Conservation (phyloP, 2,329 filamentous ascomycete genomes). For the Atkinsonella hypoxylon region DNA sequence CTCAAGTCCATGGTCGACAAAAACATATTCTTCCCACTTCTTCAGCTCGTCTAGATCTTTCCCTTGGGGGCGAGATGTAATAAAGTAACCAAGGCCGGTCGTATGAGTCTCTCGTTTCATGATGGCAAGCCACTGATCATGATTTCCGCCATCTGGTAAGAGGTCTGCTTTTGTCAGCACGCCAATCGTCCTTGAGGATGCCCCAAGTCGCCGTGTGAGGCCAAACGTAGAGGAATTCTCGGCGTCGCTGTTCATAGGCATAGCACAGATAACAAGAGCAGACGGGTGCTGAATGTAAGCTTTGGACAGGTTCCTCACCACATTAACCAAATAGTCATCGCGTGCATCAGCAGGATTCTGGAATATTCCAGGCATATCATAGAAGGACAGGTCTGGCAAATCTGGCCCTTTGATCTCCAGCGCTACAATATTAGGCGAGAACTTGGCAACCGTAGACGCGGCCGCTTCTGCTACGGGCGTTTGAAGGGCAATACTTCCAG, state of each 20-base stretch:
- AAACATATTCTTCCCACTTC: slow-evolving; percentile 40
- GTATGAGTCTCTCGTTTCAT: slow-evolving; percentile 48
- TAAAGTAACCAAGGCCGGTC: slow-evolving; percentile 66
- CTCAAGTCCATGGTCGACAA: slow-evolving; percentile 26
- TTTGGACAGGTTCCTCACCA: slow-evolving; percentile 59
- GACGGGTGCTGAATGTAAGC: slow-evolving; percentile 58
- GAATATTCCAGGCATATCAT: slow-evolving; percentile 76
- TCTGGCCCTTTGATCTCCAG: slow-evolving; percentile 62
- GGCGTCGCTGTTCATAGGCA: slow-evolving; percentile 67
- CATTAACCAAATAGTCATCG: slow-evolving; percentile 56
- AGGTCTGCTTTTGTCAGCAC: slow-evolving; percentile 81
- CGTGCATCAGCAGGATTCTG: slow-evolving; percentile 51
- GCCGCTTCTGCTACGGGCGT: slow-evolving; percentile 22
- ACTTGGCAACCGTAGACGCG: slow-evolving; percentile 45
- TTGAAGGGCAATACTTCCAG: slow-evolving; percentile 29
- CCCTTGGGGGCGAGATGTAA: slow-evolving; percentile 55
- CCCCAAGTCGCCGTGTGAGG: slow-evolving; percentile 46
- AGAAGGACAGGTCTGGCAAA: slow-evolving; percentile 67
- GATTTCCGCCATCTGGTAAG: slow-evolving; percentile 37
- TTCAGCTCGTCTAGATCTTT: slow-evolving; percentile 40
- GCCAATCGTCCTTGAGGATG: slow-evolving; percentile 51
- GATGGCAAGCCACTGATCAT: slow-evolving; percentile 49
- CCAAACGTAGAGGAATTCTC: slow-evolving; percentile 62
- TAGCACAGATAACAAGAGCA: slow-evolving; percentile 65
- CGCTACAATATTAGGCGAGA: slow-evolving; percentile 71